Evolutionary conservation across 805 yeast species (phyloP).

Genomic region (Nakazawaea wyomingensis): DNA sequence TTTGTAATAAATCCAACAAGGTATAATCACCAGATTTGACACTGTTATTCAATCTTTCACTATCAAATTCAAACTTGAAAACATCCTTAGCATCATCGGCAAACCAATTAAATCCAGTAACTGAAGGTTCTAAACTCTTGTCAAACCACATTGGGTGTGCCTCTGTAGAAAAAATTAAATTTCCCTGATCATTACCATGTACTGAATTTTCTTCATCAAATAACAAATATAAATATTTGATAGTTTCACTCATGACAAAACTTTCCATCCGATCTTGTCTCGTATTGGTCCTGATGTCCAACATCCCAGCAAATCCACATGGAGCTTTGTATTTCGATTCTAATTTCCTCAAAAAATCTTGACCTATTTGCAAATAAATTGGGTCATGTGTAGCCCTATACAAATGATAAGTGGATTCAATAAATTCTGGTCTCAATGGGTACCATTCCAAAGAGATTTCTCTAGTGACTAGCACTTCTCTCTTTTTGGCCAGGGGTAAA

Average conservation of each 20-base stretch:
- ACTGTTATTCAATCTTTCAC: conserved; percentile 12
- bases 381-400: conserved; percentile 86
- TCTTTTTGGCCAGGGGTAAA: conserved; percentile 18
- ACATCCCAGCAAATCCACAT: conserved; percentile 82
- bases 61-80: background rate
- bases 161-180: conserved; percentile 69
- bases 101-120: conserved; percentile 10
- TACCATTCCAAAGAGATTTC: conserved; percentile 76
- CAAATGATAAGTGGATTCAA: conserved; percentile 81
- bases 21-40: background rate
- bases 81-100: conserved; percentile 16
- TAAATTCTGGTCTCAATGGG: conserved; percentile 87
- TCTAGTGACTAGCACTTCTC: conserved; percentile 22
- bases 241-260: conserved; percentile 81
- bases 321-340: conserved; percentile 44
- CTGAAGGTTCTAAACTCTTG: conserved; percentile 20
- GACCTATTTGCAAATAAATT: conserved; percentile 71
- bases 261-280: conserved; percentile 85
- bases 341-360: conserved; percentile 52
- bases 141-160: conserved; percentile 87
- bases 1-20: conserved; percentile 7
- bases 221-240: conserved; percentile 74
- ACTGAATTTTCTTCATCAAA: conserved; percentile 67
- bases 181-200: conserved; percentile 26
- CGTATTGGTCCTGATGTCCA: conserved; percentile 58